Percentiles rank a stretch among this genome's conserved stretches.
These are phyloP conservation scores for Candida wancherniae DNA, from an alignment of 805 yeast genomes.

Conservation along the genomic window DNA sequence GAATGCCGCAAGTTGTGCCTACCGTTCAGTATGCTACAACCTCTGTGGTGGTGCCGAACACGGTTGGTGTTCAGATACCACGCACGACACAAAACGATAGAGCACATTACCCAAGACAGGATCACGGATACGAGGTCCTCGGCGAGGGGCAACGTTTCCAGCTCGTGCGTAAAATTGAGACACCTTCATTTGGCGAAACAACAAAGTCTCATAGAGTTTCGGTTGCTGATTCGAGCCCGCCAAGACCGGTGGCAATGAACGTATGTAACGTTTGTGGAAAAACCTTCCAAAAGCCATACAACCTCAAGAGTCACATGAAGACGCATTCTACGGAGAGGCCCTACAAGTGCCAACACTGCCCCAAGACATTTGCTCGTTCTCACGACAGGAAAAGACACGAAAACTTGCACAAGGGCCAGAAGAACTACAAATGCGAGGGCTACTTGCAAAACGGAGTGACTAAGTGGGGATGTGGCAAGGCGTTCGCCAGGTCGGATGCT, in stretches of 20 bases:
- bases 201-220: no score
- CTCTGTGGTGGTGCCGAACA: no score
- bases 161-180: no score
- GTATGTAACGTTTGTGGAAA: constrained; percentile 43
- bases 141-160: no score
- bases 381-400: constrained; percentile 79
- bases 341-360: constrained; percentile 58
- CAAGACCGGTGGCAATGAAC: constrained; percentile 9
- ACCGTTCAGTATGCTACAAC: no score
- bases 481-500: constrained; percentile 75
- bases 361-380: constrained; percentile 67
- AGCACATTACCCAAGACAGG: no score
- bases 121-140: no score
- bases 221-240: no score
- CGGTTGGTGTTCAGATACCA: no score
- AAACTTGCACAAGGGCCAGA: constrained; percentile 66
- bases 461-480: constrained; percentile 71
- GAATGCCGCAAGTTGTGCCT: no score
- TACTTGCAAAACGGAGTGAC: constrained; percentile 50
- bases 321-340: constrained; percentile 67
- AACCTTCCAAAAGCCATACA: constrained; percentile 45
- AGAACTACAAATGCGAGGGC: constrained; percentile 66
- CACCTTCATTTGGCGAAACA: no score
- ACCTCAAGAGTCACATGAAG: constrained; percentile 46
- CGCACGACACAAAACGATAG: no score